Conservation (phyloP, 352 stramenopile genomes). For the Phytopythium ostracodes region DNA sequence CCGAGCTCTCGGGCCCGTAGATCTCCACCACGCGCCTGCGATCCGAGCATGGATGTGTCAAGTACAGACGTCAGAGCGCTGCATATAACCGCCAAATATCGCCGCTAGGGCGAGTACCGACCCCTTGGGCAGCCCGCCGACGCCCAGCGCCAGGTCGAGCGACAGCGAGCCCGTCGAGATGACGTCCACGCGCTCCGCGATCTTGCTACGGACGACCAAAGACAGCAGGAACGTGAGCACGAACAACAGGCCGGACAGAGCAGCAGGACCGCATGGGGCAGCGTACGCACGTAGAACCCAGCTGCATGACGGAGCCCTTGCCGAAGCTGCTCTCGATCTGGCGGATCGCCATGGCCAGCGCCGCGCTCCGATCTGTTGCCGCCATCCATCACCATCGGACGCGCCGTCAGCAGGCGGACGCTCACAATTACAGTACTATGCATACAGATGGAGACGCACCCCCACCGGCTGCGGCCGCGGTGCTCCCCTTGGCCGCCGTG, state of each 20-base stretch:
- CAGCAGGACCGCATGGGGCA: too few species aligned
- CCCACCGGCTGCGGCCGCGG: conserved; percentile 13
- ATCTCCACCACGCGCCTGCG: conserved; percentile 97
- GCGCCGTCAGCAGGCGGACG: too few species aligned
- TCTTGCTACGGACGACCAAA: conserved; percentile 72
- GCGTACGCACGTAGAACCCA: conserved; percentile 91
- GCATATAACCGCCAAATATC: too few species aligned
- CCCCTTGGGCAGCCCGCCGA: conserved; percentile 94
- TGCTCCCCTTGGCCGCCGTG: conserved; percentile 22
- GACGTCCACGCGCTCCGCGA: conserved; percentile 88
- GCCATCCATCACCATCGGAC: too few species aligned
- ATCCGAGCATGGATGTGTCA: too few species aligned
- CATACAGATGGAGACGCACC: too few species aligned
- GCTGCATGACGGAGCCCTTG: conserved; percentile 95
- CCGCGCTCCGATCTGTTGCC: conserved; percentile 78
- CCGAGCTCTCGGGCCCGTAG: conserved; percentile 97
- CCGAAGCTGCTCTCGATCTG: conserved; percentile 96
- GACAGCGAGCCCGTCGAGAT: conserved; percentile 94
- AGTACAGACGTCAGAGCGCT: too few species aligned
- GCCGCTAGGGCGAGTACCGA: conserved; percentile 17
- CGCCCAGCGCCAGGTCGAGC: conserved; percentile 87
- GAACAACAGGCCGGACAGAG: too few species aligned
- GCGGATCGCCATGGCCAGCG: conserved; percentile 93
- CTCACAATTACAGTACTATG: too few species aligned
- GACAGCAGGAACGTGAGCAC: too few species aligned